A percentile compares a stretch with the other conserved stretches of the same genome.
Evolutionary conservation across 2,329 filamentous ascomycete genomes (phyloP).

Genomic region (Fusarium staphyleae): DNA sequence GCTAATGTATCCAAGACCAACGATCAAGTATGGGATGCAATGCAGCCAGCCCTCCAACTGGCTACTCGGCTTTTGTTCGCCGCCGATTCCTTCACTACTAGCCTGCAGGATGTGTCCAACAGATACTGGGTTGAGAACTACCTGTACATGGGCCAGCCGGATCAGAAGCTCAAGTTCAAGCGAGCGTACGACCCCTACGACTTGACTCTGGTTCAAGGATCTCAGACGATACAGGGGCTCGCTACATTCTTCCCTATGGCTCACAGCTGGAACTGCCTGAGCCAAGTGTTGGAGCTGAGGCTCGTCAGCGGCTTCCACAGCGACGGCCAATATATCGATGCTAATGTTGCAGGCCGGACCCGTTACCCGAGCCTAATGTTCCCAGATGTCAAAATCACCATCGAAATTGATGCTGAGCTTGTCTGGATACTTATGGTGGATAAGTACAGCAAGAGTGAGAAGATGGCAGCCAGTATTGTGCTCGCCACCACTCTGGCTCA

Average conservation of each 20-base stretch:
- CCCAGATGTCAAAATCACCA: not conserved
- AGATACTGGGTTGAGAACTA: constrained; percentile 20
- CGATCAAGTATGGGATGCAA: constrained; percentile 41
- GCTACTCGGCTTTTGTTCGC: constrained; percentile 34
- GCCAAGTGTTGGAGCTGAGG: constrained; percentile 8
- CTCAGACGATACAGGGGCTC: constrained; percentile 4
- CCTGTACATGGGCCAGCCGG: constrained; percentile 4
- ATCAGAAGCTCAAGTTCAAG: constrained; percentile 11
- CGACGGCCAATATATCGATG: not conserved
- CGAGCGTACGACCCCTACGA: constrained; percentile 2
- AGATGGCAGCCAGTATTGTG: constrained; percentile 31
- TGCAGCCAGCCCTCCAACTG: constrained; percentile 42
- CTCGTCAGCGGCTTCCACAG: constrained; percentile 24
- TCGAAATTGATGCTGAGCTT: constrained; percentile 28
- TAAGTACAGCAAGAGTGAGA: constrained; percentile 38
- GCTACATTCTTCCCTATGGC: constrained; percentile 2
- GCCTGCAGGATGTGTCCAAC: constrained; percentile 39
- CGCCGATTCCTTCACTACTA: constrained; percentile 30
- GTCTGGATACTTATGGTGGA: constrained; percentile 39
- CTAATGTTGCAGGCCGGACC: not conserved
- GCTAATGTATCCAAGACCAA: constrained; percentile 22
- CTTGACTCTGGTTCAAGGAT: constrained; percentile 1
- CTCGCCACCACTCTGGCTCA: constrained; percentile 38
- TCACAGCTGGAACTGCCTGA: constrained; percentile 2
- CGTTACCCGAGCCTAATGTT: not conserved